Base-by-base conservation (phyloP, 495 filamentous ascomycete genomes). In the Aspergillus affinis region DNA sequence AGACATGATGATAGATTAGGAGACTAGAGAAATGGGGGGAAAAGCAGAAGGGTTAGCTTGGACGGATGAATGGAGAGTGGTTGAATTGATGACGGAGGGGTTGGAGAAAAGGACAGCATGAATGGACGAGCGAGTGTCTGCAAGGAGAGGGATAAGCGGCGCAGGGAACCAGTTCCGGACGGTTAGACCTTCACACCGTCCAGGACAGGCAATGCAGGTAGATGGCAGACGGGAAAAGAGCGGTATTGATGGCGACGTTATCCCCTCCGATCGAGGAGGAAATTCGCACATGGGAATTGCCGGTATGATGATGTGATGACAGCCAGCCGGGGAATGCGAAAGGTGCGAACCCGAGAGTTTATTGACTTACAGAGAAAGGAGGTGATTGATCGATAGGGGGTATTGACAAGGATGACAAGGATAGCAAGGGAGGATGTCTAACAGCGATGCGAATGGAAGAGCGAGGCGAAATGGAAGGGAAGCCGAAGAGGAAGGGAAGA, bases 1-100 rank as follows among this genome's bases (percentile, higher is more conserved):
- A 65, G 87, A 82, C 88, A 91, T 91, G 69, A 73, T 88, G 69
- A 46, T 44, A 1, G 36, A 41, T 48, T 57, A 46, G 17, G 58
- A 26, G 29, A 58, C 44, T 51, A 41, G 9, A 41, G 36, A 10
- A 41, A 1, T 0, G 13, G 13, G 10, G 4, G 12, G 1, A 15
- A 41, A 30, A 53, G 46, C 13, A 17, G 52, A 17, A 18, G 54
- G 18, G 55, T 63, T 54, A 63, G 64, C 57, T 29, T n/a, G 27
- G 13, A 44, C 19, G 2, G 23, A 58, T 30, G 36, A 30, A 26
- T 23, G 23, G 8, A 47, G 12, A 41, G 36, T 15, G 36, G 12
- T 41, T 41, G 36, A 41, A 13, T 41, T 17, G 36, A 41, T 41
- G 36, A 17, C 12, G 36, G 13, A 41, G 36, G 12, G 13, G 36